Conservation (phyloP, 106 monocot genomes). For the Iris macrosiphon region DNA sequence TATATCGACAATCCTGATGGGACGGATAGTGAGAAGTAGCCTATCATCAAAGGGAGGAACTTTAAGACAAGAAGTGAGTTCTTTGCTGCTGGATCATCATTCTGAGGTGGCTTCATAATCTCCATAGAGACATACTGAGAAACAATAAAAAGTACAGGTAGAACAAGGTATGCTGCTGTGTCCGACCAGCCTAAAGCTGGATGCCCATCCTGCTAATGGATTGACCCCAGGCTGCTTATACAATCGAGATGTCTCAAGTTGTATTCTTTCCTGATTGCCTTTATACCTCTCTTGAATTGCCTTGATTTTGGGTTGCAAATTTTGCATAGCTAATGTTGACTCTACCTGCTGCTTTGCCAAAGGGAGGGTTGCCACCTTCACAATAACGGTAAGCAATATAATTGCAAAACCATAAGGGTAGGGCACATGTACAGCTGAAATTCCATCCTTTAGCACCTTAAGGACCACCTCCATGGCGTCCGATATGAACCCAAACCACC, state of each 20-base stretch:
- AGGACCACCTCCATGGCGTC: conserved; percentile 93
- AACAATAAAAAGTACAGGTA: conserved; percentile 84
- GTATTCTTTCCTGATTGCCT: conserved; percentile 97
- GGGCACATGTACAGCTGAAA: conserved; percentile 72
- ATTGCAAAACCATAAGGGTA: conserved; percentile 98
- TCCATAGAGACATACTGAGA: conserved; percentile 95
- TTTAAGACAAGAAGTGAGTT: conserved; percentile 80
- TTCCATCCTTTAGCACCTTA: conserved; percentile 89
- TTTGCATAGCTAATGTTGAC: conserved; percentile 94
- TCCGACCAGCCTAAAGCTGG: conserved; percentile 94
- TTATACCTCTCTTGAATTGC: conserved; percentile 90
- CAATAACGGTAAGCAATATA: conserved; percentile 86
- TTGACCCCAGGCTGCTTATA: conserved; percentile 98
- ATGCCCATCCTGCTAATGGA: conserved; percentile 98
- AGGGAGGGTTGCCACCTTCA: conserved; percentile 77
- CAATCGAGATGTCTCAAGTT: conserved; percentile 88
- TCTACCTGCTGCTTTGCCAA: conserved; percentile 97
- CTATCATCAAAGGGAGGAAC: conserved; percentile 99
- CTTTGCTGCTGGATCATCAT: conserved; percentile 83
- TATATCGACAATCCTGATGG: conserved; percentile 95
- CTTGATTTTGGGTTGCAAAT: conserved; percentile 91
- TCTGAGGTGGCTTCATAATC: conserved; percentile 99
- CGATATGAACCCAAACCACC: conserved; percentile 96
- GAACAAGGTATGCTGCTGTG: conserved; percentile 80
- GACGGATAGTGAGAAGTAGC: conserved; percentile 88